Evolutionary conservation across 305 asterid genomes (phyloP).

Genomic region (Fraxinus sp.): DNA sequence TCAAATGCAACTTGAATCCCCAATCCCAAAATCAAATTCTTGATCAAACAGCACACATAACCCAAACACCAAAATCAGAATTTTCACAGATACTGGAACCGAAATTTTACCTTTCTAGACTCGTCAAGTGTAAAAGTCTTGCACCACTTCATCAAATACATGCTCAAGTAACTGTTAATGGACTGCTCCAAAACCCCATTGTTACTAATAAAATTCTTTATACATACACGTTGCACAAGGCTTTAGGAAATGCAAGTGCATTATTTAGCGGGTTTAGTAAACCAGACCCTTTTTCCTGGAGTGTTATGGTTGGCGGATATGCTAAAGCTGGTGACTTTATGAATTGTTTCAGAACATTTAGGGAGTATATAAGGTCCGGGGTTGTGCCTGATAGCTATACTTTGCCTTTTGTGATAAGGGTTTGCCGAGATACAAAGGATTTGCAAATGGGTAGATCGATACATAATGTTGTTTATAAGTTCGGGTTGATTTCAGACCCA

Average conservation of each 20-base stretch:
- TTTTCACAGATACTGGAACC: constrained; percentile 27
- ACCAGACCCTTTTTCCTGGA: constrained; percentile 52
- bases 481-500: constrained; percentile 35
- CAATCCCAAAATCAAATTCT: constrained; percentile 15
- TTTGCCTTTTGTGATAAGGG: constrained; percentile 52
- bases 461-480: constrained; percentile 44
- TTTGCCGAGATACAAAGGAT: constrained; percentile 39
- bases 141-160: constrained; percentile 40
- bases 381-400: constrained; percentile 44
- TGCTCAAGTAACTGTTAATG: constrained; percentile 31
- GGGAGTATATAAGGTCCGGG: constrained; percentile 53
- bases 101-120: constrained; percentile 25
- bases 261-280: constrained; percentile 38
- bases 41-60: constrained; percentile 2
- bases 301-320: constrained; percentile 62
- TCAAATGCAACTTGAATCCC: constrained; percentile 16
- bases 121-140: constrained; percentile 27
- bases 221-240: constrained; percentile 32
- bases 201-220: constrained; percentile 42
- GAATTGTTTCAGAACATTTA: constrained; percentile 40
- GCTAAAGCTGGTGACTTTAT: constrained; percentile 43
- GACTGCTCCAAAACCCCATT: constrained; percentile 21
- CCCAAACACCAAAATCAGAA: constrained; percentile 21
- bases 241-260: constrained; percentile 35
- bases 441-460: constrained; percentile 46